A percentile compares a stretch with the other conserved stretches of the same genome.
Conservation (phyloP, 495 filamentous ascomycete genomes). For the Aspergillus campestris region DNA sequence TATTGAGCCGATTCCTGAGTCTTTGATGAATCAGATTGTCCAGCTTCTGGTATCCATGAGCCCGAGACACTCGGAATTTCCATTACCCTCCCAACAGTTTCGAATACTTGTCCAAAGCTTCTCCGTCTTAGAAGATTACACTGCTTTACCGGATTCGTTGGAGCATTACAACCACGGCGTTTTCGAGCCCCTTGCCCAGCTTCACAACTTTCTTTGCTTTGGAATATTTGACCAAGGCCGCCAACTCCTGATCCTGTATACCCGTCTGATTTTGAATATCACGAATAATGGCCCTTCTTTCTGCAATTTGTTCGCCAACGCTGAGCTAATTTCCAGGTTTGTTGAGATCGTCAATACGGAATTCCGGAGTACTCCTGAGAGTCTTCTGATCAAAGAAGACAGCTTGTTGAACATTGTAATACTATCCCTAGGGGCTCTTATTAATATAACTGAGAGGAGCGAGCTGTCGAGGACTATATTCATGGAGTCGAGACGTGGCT, state of each 20-base stretch:
- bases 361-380: conserved; percentile 30
- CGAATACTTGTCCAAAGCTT: conserved; percentile 32
- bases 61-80: background rate
- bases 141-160: conserved; percentile 16
- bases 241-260: conserved; percentile 24
- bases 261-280: conserved; percentile 76
- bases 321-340: conserved; percentile 48
- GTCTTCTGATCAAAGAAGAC: conserved; percentile 36
- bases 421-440: conserved; percentile 72
- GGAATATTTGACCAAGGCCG: conserved; percentile 7
- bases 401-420: conserved; percentile 61
- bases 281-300: conserved; percentile 71
- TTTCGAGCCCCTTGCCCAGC: conserved; percentile 19
- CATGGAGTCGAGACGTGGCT: conserved; percentile 13
- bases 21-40: conserved; percentile 20
- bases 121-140: conserved; percentile 58
- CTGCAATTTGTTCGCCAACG: conserved; percentile 55
- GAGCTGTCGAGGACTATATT: conserved; percentile 40
- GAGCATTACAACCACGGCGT: conserved; percentile 15
- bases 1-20: conserved; percentile 14
- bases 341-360: conserved; percentile 40
- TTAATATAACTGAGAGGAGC: conserved; percentile 80
- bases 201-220: conserved; percentile 20
- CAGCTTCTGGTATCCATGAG: conserved; percentile 16
- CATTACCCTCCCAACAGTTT: conserved; percentile 4